A percentile compares a stretch with the other conserved stretches of the same genome.
These are phyloP conservation scores for Colletotrichum cordylinicola DNA, from an alignment of 2,329 filamentous ascomycete species.

Conservation along the genomic window DNA sequence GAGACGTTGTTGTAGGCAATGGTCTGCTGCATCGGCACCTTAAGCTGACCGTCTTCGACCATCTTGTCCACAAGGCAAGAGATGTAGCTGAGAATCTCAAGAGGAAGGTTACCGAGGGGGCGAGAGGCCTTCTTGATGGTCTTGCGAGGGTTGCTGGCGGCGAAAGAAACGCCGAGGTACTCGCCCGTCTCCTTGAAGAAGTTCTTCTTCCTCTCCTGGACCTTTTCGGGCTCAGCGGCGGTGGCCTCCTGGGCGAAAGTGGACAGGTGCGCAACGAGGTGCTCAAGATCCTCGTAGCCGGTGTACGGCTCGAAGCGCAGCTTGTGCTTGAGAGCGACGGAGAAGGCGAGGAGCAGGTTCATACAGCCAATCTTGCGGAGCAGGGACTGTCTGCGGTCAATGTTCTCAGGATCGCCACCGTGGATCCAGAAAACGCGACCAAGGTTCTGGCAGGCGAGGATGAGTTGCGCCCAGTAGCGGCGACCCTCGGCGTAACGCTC, in stretches of 20 bases:
- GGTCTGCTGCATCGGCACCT: slow-evolving; percentile 64
- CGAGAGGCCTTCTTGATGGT: slow-evolving; percentile 73
- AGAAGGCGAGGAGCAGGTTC: slow-evolving; percentile 79
- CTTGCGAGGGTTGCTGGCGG: slow-evolving; percentile 80
- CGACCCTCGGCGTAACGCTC: slow-evolving; percentile 73
- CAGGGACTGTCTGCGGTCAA: slow-evolving; percentile 67
- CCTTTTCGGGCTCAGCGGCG: slow-evolving; percentile 35
- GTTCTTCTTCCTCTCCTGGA: slow-evolving; percentile 45
- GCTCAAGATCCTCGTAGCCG: slow-evolving; percentile 75
- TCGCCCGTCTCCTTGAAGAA: slow-evolving; percentile 71
- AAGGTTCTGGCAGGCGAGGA: slow-evolving; percentile 68
- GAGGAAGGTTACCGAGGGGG: slow-evolving; percentile 81
- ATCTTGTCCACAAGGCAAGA: slow-evolving; percentile 69
- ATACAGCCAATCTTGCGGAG: slow-evolving; percentile 76
- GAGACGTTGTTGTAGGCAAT: slow-evolving; percentile 65
- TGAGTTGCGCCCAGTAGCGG: slow-evolving; percentile 66
- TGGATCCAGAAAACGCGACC: slow-evolving; percentile 87
- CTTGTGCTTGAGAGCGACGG: slow-evolving; percentile 80
- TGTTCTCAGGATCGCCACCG: slow-evolving; percentile 58
- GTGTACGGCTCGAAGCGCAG: slow-evolving; percentile 85
- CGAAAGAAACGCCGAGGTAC: slow-evolving; percentile 78
- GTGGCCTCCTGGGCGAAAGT: slow-evolving; percentile 71
- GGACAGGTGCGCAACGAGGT: slow-evolving; percentile 74
- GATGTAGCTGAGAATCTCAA: slow-evolving; percentile 80
- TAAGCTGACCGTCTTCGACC: slow-evolving; percentile 60